Conservation (phyloP, 2,329 filamentous ascomycete genomes). For the Fusarium torreyae region DNA sequence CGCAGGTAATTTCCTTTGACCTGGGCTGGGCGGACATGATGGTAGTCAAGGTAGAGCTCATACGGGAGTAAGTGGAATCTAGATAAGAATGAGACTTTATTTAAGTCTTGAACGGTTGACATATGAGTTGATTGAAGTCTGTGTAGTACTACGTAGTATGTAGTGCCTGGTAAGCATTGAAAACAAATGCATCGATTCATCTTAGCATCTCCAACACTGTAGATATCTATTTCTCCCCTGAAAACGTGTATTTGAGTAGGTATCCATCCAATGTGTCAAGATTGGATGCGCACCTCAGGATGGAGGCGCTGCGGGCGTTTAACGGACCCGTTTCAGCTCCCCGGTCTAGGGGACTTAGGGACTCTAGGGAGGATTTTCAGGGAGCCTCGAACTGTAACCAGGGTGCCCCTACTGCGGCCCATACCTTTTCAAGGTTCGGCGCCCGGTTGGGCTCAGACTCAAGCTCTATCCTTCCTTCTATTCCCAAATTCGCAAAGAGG, state of each 20-base stretch:
- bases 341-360: slow-evolving; percentile 13
- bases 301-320: slow-evolving; percentile 31
- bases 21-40: slow-evolving; percentile 7
- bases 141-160: not conserved
- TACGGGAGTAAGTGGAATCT: not conserved
- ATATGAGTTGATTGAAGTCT: not conserved
- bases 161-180: not conserved
- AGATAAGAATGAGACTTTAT: too few relatives aligned
- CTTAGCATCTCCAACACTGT: slow-evolving; percentile 10
- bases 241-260: slow-evolving; percentile 18
- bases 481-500: slow-evolving; percentile 35
- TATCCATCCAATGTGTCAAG: slow-evolving; percentile 9
- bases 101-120: not conserved
- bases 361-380: slow-evolving; percentile 21
- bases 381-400: slow-evolving; percentile 4
- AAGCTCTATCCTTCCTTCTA: slow-evolving; percentile 22
- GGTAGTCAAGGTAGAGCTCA: not conserved
- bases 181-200: not conserved
- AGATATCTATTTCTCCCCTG: slow-evolving; percentile 29
- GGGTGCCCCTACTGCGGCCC: slow-evolving; percentile 30
- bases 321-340: slow-evolving; percentile 39
- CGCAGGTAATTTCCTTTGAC: slow-evolving; percentile 36
- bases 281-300: slow-evolving; percentile 1
- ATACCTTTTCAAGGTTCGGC: slow-evolving; percentile 18
- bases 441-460: slow-evolving; percentile 11